A percentile compares a stretch with the other conserved stretches of the same genome.
phyloP scores from a whole-genome alignment of 1,284 basidiomycete genomes.

The Grifola frondosa region DNA sequence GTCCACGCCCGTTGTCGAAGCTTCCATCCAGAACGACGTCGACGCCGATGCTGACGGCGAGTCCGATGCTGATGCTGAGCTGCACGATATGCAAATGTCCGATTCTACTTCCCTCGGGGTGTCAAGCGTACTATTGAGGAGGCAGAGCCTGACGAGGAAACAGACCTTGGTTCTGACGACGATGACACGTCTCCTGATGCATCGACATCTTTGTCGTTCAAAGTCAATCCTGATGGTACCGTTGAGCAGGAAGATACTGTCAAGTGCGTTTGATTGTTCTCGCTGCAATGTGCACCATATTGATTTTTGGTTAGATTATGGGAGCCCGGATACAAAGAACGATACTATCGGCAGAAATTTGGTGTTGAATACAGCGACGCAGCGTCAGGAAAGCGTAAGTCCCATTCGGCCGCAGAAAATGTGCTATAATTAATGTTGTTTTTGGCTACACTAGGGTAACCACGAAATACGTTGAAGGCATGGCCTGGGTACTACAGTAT shows the following conservation, averaged over 20 bases:
- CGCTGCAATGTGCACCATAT: slow-evolving; percentile 6
- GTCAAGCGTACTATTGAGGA: slow-evolving; percentile 73
- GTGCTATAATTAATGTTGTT: slow-evolving; percentile 8
- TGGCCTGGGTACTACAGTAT: slow-evolving; percentile 96
- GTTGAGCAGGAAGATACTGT: slow-evolving; percentile 94
- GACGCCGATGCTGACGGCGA: slow-evolving; percentile 24
- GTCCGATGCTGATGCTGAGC: slow-evolving; percentile 15
- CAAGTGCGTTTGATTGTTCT: slow-evolving; percentile 55
- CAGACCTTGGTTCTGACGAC: slow-evolving; percentile 48
- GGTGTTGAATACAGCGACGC: slow-evolving; percentile 71
- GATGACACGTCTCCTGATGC: slow-evolving; percentile 45
- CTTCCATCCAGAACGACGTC: slow-evolving; percentile 10
- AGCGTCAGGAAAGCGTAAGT: slow-evolving; percentile 72
- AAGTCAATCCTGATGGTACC: slow-evolving; percentile 83
- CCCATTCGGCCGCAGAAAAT: neutral
- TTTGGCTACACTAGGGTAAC: slow-evolving; percentile 84
- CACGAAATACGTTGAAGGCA: slow-evolving; percentile 86
- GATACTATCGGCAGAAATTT: slow-evolving; percentile 97
- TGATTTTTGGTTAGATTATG: slow-evolving; percentile 61
- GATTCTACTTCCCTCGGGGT: slow-evolving; percentile 37
- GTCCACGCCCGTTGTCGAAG: slow-evolving; percentile 7
- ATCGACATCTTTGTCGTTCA: slow-evolving; percentile 52
- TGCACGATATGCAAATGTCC: slow-evolving; percentile 14
- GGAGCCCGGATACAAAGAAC: slow-evolving; percentile 93
- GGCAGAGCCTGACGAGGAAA: slow-evolving; percentile 37